These are phyloP conservation scores for Teratosphaeria epicoccoides DNA, from an alignment of 2,329 filamentous ascomycete species.

Conservation along the genomic window DNA sequence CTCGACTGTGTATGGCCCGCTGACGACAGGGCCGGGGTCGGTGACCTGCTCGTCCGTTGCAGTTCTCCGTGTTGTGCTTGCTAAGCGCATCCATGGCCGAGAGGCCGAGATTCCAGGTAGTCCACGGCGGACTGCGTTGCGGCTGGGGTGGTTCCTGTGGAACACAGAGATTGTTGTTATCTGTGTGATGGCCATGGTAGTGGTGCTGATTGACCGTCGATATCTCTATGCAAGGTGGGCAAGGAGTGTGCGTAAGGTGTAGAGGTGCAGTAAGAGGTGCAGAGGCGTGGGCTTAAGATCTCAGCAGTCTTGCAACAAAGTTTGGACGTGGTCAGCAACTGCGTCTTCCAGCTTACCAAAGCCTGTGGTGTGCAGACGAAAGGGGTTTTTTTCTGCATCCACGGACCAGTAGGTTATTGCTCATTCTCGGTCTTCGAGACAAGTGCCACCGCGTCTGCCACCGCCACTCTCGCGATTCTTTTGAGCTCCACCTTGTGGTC, in stretches of 20 bases:
- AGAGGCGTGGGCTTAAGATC: neutral
- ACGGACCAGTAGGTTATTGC: neutral
- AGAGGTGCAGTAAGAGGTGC: neutral
- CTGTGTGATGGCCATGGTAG: neutral
- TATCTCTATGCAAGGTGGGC: neutral
- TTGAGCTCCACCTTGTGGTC: conserved; percentile 79
- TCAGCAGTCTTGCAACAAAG: neutral
- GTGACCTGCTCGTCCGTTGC: neutral
- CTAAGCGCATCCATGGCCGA: neutral
- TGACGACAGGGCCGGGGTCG: neutral
- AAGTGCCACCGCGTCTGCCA: conserved; percentile 48
- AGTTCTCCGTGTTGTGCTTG: neutral
- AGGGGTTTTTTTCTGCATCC: neutral
- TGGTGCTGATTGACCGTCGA: neutral
- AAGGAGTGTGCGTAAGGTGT: neutral
- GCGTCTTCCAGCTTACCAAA: neutral
- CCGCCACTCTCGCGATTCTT: conserved; percentile 70
- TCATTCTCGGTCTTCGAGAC: conserved; percentile 5
- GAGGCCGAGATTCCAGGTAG: neutral
- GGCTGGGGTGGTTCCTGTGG: too few species aligned
- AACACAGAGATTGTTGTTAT: too few species aligned
- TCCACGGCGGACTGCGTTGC: too few species aligned
- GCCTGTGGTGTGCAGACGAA: neutral
- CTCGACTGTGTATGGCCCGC: neutral
- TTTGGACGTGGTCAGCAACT: neutral